phyloP scores from a whole-genome alignment of 257 asterid species.

The Solanum boliviense region DNA sequence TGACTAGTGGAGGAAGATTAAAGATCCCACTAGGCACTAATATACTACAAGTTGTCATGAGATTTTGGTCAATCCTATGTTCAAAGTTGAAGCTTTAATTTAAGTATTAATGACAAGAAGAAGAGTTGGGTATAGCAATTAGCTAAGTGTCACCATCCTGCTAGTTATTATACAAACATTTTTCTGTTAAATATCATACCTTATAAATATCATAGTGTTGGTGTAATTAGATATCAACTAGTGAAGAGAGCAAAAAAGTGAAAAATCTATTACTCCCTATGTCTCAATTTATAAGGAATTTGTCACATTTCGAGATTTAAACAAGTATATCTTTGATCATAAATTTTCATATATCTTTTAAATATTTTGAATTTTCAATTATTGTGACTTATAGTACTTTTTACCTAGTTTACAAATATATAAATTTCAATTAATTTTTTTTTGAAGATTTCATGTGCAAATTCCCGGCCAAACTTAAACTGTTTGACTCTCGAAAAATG shows the following conservation, averaged over 20 bases:
- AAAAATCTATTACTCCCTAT: background rate
- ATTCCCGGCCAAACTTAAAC: too few species aligned
- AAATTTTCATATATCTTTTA: too few species aligned
- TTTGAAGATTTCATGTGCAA: too few species aligned
- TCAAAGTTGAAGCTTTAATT: background rate
- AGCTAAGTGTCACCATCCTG: background rate
- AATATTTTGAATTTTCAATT: too few species aligned
- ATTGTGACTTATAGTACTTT: too few species aligned
- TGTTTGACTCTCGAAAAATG: too few species aligned
- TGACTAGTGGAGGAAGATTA: conserved; percentile 29
- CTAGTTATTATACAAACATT: background rate
- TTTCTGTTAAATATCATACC: background rate
- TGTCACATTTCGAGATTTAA: too few species aligned
- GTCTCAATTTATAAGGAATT: background rate
- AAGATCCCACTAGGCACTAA: conserved; percentile 25
- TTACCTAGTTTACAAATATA: too few species aligned
- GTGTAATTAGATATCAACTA: background rate
- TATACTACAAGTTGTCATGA: background rate
- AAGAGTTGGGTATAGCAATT: background rate
- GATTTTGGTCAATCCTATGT: background rate
- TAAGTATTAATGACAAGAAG: background rate
- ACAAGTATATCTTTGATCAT: too few species aligned
- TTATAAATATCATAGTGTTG: background rate
- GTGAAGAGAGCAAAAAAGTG: background rate
- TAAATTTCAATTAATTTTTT: too few species aligned